These are phyloP conservation scores for Puccinia novopanici DNA, from an alignment of 1,284 basidiomycete genomes.

Conservation along the genomic window DNA sequence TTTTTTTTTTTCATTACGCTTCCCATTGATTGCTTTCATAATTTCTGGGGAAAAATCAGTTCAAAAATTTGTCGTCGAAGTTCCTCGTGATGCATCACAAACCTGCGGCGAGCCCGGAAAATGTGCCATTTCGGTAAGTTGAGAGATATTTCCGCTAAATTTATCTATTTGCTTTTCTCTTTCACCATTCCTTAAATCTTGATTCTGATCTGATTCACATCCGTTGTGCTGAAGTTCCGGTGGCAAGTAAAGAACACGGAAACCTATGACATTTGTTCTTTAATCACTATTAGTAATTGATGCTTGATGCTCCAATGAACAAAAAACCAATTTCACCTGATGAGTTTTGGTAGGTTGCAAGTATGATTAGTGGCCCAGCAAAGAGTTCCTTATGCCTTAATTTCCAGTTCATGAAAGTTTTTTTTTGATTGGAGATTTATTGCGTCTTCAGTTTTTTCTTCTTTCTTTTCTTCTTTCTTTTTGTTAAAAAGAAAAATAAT, in stretches of 20 bases:
- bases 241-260: conserved; percentile 5
- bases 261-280: conserved; percentile 18
- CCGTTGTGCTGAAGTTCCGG: neutral
- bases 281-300: neutral
- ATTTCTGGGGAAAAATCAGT: neutral
- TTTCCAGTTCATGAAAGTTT: too few relatives aligned
- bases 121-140: conserved; percentile 9
- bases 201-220: neutral
- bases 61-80: neutral
- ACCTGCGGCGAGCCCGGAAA: neutral
- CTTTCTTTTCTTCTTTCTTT: too few relatives aligned
- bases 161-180: neutral
- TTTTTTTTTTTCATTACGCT: neutral
- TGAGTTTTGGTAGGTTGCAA: neutral
- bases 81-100: neutral
- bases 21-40: neutral
- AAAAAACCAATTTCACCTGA: neutral
- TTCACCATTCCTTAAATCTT: neutral
- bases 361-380: neutral
- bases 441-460: too few relatives aligned
- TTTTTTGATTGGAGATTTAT: too few relatives aligned
- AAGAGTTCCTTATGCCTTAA: too few relatives aligned
- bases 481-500: too few relatives aligned
- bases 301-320: neutral
- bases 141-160: conserved; percentile 8